Evolutionary conservation across 768 basidiomycete genomes (phyloP).

Genomic region (Wakefieldia striispora): DNA sequence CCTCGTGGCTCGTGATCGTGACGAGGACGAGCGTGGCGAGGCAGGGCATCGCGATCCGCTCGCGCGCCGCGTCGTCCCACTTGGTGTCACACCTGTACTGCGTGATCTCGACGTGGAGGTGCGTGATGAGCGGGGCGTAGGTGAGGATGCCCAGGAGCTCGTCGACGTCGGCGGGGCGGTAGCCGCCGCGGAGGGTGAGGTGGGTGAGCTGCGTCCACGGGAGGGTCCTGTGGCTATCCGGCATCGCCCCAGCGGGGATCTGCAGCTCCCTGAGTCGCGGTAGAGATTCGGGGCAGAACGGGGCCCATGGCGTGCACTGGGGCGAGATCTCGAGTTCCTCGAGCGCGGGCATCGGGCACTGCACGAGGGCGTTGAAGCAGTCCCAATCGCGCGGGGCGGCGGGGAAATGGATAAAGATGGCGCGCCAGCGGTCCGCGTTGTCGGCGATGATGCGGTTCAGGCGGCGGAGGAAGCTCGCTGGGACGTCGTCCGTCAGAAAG

Average conservation of each 20-base stretch:
- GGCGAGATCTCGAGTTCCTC: constrained; percentile 34
- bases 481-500: constrained; percentile 33
- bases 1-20: constrained; percentile 29
- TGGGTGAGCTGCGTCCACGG: constrained; percentile 33
- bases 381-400: constrained; percentile 30
- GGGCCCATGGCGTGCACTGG: constrained; percentile 31
- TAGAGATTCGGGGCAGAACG: constrained; percentile 27
- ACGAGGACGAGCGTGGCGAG: constrained; percentile 31
- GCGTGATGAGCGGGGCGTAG: constrained; percentile 24
- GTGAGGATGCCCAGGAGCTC: constrained; percentile 25
- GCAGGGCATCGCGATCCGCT: constrained; percentile 28
- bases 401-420: constrained; percentile 32
- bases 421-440: constrained; percentile 29
- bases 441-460: constrained; percentile 19
- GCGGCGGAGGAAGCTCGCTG: constrained; percentile 22
- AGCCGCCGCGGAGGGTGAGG: constrained; percentile 31
- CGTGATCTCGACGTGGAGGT: constrained; percentile 33
- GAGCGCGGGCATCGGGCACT: constrained; percentile 22
- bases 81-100: constrained; percentile 29
- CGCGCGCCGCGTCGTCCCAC: constrained; percentile 19
- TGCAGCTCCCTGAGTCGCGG: constrained; percentile 26
- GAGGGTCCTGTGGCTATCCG: constrained; percentile 30
- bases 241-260: constrained; percentile 32
- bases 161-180: constrained; percentile 26
- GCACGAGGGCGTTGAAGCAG: constrained; percentile 22